Percentiles rank a stretch among this genome's conserved stretches.
These are phyloP conservation scores for Cryomyces minteri DNA, from an alignment of 495 filamentous ascomycete genomes.

Conservation along the genomic window DNA sequence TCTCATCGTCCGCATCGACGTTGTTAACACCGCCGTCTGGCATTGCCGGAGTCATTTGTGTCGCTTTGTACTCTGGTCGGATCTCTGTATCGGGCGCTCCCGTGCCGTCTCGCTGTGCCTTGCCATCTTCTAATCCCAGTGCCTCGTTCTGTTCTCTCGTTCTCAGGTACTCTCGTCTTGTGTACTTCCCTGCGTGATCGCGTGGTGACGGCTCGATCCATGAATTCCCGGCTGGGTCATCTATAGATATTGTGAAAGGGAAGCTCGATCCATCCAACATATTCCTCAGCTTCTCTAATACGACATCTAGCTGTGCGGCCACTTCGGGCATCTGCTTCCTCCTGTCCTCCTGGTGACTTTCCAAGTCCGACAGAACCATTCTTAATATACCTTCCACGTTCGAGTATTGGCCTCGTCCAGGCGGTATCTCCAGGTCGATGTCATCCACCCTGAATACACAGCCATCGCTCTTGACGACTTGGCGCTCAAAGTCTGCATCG, in stretches of 20 bases:
- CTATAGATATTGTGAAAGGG: conserved; percentile 72
- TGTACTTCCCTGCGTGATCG: conserved; percentile 56
- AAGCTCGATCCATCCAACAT: conserved; percentile 59
- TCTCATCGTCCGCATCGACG: conserved; percentile 45
- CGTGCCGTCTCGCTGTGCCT: neutral
- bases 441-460: conserved; percentile 66
- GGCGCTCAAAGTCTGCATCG: conserved; percentile 56
- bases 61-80: conserved; percentile 19
- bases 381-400: conserved; percentile 78
- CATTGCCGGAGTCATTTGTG: conserved; percentile 16
- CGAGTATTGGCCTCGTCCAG: conserved; percentile 72
- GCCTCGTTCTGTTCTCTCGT: conserved; percentile 70
- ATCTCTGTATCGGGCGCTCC: conserved; percentile 14
- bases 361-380: conserved; percentile 58
- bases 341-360: conserved; percentile 52
- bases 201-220: conserved; percentile 78
- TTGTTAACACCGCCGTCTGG: conserved; percentile 16
- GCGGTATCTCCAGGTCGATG: conserved; percentile 77
- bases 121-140: conserved; percentile 40
- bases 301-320: conserved; percentile 49
- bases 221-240: conserved; percentile 93
- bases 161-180: conserved; percentile 59
- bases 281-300: conserved; percentile 48
- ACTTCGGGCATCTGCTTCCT: conserved; percentile 58
- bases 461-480: conserved; percentile 81